Conservation (phyloP, 1,139 yeast species). For the Scheffersomyces illinoinensis region DNA sequence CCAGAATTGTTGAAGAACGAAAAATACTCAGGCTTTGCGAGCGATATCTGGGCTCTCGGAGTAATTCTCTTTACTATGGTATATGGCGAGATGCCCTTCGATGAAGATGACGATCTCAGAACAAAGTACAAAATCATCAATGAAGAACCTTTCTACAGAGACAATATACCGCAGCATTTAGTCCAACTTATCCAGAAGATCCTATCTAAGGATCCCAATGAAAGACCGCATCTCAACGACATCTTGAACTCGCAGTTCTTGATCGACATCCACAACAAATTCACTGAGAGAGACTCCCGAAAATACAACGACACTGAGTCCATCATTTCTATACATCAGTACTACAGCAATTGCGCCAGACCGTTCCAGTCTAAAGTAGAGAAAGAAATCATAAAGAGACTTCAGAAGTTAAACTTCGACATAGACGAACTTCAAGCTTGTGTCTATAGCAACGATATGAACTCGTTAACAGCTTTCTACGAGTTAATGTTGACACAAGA, state of each 20-base stretch:
- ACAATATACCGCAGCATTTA: constrained; percentile 49
- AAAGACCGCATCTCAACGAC: constrained; percentile 61
- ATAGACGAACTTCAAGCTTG: constrained; percentile 62
- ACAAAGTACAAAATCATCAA: constrained; percentile 63
- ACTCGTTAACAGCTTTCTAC: constrained; percentile 84
- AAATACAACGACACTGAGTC: constrained; percentile 37
- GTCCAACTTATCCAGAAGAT: constrained; percentile 51
- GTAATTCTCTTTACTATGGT: constrained; percentile 87
- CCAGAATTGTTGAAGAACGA: constrained; percentile 77
- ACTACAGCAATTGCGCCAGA: constrained; percentile 31
- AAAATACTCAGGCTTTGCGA: constrained; percentile 77
- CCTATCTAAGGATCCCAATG: constrained; percentile 64
- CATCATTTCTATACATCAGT: constrained; percentile 43
- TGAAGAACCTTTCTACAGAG: constrained; percentile 60
- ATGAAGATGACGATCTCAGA: constrained; percentile 71
- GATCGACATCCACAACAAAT: constrained; percentile 36
- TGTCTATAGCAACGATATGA: constrained; percentile 64
- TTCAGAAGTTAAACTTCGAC: constrained; percentile 69
- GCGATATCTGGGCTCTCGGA: constrained; percentile 93
- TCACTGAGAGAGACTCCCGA: constrained; percentile 29
- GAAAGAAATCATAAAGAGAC: constrained; percentile 60
- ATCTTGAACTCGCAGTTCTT: constrained; percentile 66
- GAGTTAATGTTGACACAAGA: constrained; percentile 70
- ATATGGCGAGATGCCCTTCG: constrained; percentile 90
- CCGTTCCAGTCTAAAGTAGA: constrained; percentile 65